Evolutionary conservation across 257 asterid genomes (phyloP), one percentile per base, ranked within the genome.

Genomic region (Petunia secreta): DNA sequence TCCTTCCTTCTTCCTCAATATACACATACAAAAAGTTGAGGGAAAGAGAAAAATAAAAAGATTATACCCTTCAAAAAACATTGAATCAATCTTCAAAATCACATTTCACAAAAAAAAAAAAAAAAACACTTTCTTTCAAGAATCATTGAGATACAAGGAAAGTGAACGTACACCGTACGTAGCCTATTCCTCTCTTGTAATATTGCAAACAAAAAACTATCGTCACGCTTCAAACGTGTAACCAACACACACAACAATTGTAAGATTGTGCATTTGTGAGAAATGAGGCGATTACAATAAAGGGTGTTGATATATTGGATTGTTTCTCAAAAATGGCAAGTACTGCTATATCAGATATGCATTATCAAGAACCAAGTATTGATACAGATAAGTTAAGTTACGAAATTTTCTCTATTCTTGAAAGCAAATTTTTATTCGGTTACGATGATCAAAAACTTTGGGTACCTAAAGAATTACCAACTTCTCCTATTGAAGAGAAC

Each of bases 361-460:
- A 90, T 39, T 25, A 25, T 25, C n/a, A 60, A 39, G 97, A 96
- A 79, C 99, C 97, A 1, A 92, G 94, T 75, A 89, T 93, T 63
- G 98, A 95, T 34, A 81, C 97, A 6, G 96, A 96, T 77, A 96
- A 96, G 90, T 83, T 96, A 79, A 96, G 99, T 89, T 96, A 96
- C 81, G 99, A 96, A 79, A 96, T 95, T 46, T 95, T 95, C 76
- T 95, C 99, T 1, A 92, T 95, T 39, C 86, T 95, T 34, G 99
- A 96, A 88, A 91, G 92, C 89, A 96, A 96, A 80, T 96, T 96
- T 76, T 79, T 96, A 75, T 96, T 94, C 74, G 99, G 98, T 13
- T 92, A 94, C 82, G 98, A 96, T 65, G 93, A 93, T 81, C 92
- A 89, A 69, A 91, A 92, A 89, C 88, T 92, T 13, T 92, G 97